These are phyloP conservation scores for Theobroma grandiflorum DNA, from an alignment of 441 rosid genomes.

Conservation along the genomic window DNA sequence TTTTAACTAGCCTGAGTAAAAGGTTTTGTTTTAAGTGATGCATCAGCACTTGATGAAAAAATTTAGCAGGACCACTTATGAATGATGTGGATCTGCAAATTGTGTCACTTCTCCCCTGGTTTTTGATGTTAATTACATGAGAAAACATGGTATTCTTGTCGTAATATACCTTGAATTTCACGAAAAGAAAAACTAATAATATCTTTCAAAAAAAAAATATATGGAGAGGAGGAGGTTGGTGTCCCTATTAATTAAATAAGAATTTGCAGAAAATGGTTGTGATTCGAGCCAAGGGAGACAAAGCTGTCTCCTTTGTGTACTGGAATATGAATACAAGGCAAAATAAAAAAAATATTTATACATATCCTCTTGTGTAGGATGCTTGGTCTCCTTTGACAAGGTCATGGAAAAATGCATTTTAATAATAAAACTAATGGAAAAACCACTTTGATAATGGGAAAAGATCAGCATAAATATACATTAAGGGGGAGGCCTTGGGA, in stretches of 20 bases:
- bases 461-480: conserved; percentile 11
- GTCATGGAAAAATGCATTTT: conserved; percentile 44
- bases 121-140: background rate
- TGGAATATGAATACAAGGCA: conserved; percentile 53
- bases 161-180: conserved; percentile 22
- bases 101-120: background rate
- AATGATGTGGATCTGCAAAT: background rate
- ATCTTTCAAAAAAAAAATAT: background rate
- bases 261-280: conserved; percentile 29
- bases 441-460: conserved; percentile 5
- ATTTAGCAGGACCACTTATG: background rate
- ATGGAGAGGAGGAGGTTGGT: conserved; percentile 1
- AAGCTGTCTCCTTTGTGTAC: conserved; percentile 63
- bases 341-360: conserved; percentile 23
- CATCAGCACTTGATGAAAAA: conserved; percentile 6
- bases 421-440: background rate
- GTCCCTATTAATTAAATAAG: conserved; percentile 23
- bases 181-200: background rate
- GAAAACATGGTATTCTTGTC: conserved; percentile 7
- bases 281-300: conserved; percentile 69
- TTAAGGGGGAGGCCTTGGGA: conserved; percentile 31
- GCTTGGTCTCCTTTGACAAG: conserved; percentile 54
- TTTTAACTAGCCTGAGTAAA: conserved; percentile 1
- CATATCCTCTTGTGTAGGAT: conserved; percentile 31
- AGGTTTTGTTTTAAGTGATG: background rate